Evolutionary conservation across 2,329 filamentous ascomycete species (phyloP), one percentile per base, ranked within the genome.

Genomic region (Ophiostoma australiae): DNA sequence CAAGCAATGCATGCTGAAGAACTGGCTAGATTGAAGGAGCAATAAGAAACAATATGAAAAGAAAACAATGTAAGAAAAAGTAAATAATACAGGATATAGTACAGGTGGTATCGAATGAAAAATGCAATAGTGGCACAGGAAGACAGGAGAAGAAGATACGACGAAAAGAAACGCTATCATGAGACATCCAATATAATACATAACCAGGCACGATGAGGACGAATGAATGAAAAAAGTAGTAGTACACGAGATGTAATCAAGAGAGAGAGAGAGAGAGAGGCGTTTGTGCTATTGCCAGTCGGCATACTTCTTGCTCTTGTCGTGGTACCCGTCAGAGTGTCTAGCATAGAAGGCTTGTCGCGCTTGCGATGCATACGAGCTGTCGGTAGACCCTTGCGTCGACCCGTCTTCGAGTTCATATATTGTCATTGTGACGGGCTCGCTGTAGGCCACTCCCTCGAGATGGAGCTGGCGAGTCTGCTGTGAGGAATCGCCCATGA

Each of bases 361-460:
- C 27, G 27, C 58, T 17, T 63, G 58, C 27, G 58, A 63, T 17
- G 58, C 58, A 17, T 63, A 63, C 15, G 58, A 31, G 58, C 58
- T 63, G 58, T 35, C 27, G 4, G 58, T 63, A 15, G 27, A 63
- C 27, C 58, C 58, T 7, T 63, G 58, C 58, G 58, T 63, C 27
- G 58, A 63, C n/a, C 58, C 58, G 58, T 63, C 58, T 5, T 63
- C 58, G 27, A 63, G 58, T 33, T 63, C 58, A 13, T 63, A 63
- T 27, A 63, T 33, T 17, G 27, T 33, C 27, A 33, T 33, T 27
- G 52, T 58, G 1, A 58, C 23, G 52, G 52, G 52, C 10, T 58
- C 52, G 52, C n/a, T 27, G 23, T 58, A 58, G 10, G 52, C 52
- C n/a, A 58, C 5, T 33, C 15, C 27, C 23, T 55, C 4, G 6